Conservation (phyloP, 2,329 filamentous ascomycete species). For the Teratosphaeria epicoccoides region DNA sequence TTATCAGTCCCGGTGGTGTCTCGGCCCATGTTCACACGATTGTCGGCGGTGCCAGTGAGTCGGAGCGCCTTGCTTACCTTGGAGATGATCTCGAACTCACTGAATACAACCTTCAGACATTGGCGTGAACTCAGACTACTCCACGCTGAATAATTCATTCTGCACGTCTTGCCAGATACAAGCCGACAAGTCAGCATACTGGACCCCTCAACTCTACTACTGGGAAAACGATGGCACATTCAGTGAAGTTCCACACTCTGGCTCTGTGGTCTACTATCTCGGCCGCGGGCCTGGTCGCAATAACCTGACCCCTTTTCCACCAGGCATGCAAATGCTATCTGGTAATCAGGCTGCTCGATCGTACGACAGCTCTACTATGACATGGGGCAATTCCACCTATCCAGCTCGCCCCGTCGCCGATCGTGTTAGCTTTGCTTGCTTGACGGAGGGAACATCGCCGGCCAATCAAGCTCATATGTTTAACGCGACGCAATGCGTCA, state of each 20-base stretch:
- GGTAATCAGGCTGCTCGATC: conserved; percentile 51
- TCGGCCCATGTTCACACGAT: conserved; percentile 26
- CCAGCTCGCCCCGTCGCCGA: conserved; percentile 39
- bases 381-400: conserved; percentile 26
- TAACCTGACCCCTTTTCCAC: conserved; percentile 56
- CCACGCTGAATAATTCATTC: conserved; percentile 47
- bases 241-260: conserved; percentile 44
- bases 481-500: conserved; percentile 21
- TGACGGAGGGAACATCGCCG: conserved; percentile 14
- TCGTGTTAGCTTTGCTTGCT: conserved; percentile 35
- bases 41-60: conserved; percentile 24
- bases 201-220: conserved; percentile 29
- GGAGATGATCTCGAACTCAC: neutral
- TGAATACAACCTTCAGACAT: conserved; percentile 39
- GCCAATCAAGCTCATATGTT: conserved; percentile 24
- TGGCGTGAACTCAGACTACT: conserved; percentile 49
- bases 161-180: conserved; percentile 33
- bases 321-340: conserved; percentile 59
- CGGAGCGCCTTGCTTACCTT: neutral
- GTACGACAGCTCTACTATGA: conserved; percentile 27
- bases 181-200: conserved; percentile 29
- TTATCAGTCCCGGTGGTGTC: conserved; percentile 24
- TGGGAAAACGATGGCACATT: conserved; percentile 25
- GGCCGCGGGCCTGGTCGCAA: conserved; percentile 37
- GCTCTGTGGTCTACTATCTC: conserved; percentile 67